Evolutionary conservation across 2,329 filamentous ascomycete species (phyloP).

Genomic region (Epichloe coenophiala): DNA sequence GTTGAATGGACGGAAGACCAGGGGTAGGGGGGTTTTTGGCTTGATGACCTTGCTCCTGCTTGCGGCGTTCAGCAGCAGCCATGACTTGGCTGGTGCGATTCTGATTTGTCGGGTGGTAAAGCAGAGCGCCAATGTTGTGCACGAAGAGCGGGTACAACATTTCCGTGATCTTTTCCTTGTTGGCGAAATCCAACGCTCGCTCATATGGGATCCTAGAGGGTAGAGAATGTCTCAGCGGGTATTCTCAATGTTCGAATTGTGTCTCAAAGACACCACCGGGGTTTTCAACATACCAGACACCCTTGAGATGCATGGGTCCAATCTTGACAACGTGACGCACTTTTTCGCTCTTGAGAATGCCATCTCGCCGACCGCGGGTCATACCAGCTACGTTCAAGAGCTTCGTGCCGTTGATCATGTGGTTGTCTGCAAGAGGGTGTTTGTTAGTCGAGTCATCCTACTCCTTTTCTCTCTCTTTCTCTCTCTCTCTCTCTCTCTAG

Average conservation of each 20-base stretch:
- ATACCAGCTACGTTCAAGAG: constrained; percentile 94
- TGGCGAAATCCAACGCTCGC: constrained; percentile 92
- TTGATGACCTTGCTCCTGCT: constrained; percentile 53
- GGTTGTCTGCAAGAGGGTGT: constrained; percentile 53
- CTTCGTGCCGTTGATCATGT: constrained; percentile 99
- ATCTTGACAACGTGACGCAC: constrained; percentile 96
- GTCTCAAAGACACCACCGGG: constrained; percentile 7
- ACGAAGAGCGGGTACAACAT: constrained; percentile 91
- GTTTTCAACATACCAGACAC: constrained; percentile 64
- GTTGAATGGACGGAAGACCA: constrained; percentile 53
- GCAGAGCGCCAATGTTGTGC: constrained; percentile 84
- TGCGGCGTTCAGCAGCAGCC: constrained; percentile 68
- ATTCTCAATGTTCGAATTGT: background rate
- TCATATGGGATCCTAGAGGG: constrained; percentile 82
- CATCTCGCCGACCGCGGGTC: constrained; percentile 89
- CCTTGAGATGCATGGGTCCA: constrained; percentile 96
- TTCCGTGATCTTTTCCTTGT: constrained; percentile 99
- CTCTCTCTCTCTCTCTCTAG: too few relatives aligned
- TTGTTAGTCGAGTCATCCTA: background rate
- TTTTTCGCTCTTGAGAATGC: constrained; percentile 96
- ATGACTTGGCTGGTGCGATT: constrained; percentile 73
- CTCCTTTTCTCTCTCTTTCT: background rate
- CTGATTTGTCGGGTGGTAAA: constrained; percentile 89
- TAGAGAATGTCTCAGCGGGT: constrained; percentile 13
- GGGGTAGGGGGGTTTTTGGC: constrained; percentile 44